Conservation (phyloP, 441 rosid genomes). For the Rhodomyrtus psidioides region DNA sequence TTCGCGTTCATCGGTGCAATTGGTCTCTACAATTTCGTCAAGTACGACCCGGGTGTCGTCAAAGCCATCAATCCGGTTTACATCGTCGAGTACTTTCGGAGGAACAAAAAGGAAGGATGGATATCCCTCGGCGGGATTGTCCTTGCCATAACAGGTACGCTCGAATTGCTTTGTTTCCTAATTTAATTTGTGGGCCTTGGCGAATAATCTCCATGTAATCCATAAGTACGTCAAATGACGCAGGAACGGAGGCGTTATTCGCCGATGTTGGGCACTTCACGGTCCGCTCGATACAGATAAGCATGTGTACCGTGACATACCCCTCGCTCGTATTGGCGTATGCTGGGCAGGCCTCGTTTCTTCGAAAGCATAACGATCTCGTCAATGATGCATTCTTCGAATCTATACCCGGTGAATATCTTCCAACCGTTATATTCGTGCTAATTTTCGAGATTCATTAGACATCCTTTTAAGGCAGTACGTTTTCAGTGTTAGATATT, state of each 20-base stretch:
- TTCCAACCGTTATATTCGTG: not conserved
- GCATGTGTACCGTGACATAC: constrained; percentile 37
- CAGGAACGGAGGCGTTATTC: constrained; percentile 56
- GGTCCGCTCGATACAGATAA: constrained; percentile 38
- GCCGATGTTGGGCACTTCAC: constrained; percentile 60
- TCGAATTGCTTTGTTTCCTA: not conserved
- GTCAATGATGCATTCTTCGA: constrained; percentile 26
- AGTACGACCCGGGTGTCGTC: constrained; percentile 24
- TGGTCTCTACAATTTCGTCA: constrained; percentile 37
- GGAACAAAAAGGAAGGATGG: constrained; percentile 43
- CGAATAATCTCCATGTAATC: not conserved
- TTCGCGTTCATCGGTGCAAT: constrained; percentile 23
- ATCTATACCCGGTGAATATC: constrained; percentile 27
- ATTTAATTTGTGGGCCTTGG: not conserved
- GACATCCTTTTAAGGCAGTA: not conserved
- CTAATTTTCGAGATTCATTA: not conserved
- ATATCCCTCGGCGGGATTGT: constrained; percentile 54
- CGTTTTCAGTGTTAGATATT: not conserved
- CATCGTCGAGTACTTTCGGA: constrained; percentile 33
- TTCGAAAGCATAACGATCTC: constrained; percentile 22
- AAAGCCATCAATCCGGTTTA: constrained; percentile 38
- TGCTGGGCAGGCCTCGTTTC: constrained; percentile 43
- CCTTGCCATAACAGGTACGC: constrained; percentile 37
- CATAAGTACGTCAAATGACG: not conserved
- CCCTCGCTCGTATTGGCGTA: constrained; percentile 41